Base-by-base conservation (phyloP, 2,329 filamentous ascomycete species). In the Neopestalotiopsis sp. region DNA sequence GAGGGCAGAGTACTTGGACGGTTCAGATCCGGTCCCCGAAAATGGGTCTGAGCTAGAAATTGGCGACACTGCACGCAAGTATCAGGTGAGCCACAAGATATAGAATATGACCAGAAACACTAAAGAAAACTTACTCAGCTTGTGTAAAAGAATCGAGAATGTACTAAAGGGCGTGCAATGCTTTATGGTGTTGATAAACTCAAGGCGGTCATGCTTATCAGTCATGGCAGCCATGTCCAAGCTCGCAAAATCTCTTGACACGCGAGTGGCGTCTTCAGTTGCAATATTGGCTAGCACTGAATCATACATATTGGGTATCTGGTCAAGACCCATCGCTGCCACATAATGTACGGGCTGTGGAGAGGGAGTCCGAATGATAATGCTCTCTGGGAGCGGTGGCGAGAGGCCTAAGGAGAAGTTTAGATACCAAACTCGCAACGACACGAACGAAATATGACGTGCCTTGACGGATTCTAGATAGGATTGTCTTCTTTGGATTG, bases 221-320 rank as follows among this genome's bases (percentile, higher is more conserved):
- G 24, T 3, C 14, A 49, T 49, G 14, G 17, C 5, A 7, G 45
- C 1, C 1, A 49, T n/a, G 7, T 49, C 45, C n/a, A 20, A 5
- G 5, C 0, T 6, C 3, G 7, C 5, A 6, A 6, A 49, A 5
- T 17, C 2, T 20, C 14, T 14, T 2, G 45, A 14, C 6, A 14
- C 14, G 5, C 45, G 45, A 49, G 4, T 14, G 13, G 17, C 12
- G 20, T 17, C 2, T 6, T 4, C 5, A 10, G 4, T 2, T 53
- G 45, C 3, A 6, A 3, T 24, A 1, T 53, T 7, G 17, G n/a
- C 14, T 0, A 2, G 12, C 7, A 1, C 2, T 6, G 1, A 6
- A 17, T 1, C n/a, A 20, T 9, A 17, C 5, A 6, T 53, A 3
- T 9, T 9, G 45, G 1, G 14, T 2, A 5, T 7, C n/a, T n/a